phyloP scores from a whole-genome alignment of 1,284 basidiomycete genomes.

The Irpex sp. region DNA sequence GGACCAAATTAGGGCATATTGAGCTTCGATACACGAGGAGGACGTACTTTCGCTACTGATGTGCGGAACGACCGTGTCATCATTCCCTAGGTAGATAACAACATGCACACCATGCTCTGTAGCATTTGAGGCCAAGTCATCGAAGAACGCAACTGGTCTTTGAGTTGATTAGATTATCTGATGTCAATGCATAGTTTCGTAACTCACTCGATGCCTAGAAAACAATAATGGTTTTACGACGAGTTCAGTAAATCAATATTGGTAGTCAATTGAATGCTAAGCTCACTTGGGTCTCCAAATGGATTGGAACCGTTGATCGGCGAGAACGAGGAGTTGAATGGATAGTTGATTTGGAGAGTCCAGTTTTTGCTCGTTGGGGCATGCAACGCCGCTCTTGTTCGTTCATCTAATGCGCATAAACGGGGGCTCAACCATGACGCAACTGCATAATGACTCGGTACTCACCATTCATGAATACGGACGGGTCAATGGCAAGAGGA shows the following conservation, averaged over 20 bases:
- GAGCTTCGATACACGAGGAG: not conserved
- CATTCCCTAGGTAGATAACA: slow-evolving; percentile 24
- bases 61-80: slow-evolving; percentile 18
- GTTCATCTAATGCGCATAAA: slow-evolving; percentile 35
- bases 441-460: not conserved
- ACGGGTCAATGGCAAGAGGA: not conserved
- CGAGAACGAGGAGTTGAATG: slow-evolving; percentile 36
- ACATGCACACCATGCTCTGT: slow-evolving; percentile 14
- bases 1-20: not conserved
- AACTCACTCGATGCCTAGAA: too few species aligned
- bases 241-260: not conserved
- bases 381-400: slow-evolving; percentile 53
- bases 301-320: not conserved
- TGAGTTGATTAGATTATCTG: too few species aligned
- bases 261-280: not conserved
- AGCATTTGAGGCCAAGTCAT: slow-evolving; percentile 20
- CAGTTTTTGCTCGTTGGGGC: slow-evolving; percentile 61
- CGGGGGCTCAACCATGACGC: too few species aligned
- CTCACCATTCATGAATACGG: not conserved
- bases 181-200: too few species aligned
- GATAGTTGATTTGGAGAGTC: slow-evolving; percentile 41
- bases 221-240: not conserved
- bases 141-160: slow-evolving; percentile 21
- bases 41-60: slow-evolving; percentile 20
- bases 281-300: not conserved